A percentile compares a stretch with the other conserved stretches of the same genome.
phyloP scores from a whole-genome alignment of 2,329 filamentous ascomycete genomes.

The Fusarium sp. region DNA sequence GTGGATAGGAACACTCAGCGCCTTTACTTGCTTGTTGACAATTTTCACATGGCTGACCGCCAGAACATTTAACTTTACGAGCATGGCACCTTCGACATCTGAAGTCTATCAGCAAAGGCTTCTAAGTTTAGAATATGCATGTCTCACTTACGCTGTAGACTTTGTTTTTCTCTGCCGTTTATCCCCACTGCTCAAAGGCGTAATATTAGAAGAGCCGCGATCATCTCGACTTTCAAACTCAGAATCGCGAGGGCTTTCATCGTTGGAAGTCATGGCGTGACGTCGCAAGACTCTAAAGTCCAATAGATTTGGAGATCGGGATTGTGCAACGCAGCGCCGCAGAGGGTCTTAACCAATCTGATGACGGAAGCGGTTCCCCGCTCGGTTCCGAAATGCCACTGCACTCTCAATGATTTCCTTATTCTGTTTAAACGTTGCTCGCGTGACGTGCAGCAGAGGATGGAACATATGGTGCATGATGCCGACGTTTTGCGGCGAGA shows the following conservation, averaged over 20 bases:
- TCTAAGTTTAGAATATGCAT: background rate
- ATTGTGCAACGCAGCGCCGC: background rate
- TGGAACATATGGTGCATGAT: conserved; percentile 11
- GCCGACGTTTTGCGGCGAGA: conserved; percentile 28
- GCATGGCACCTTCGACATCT: conserved; percentile 52
- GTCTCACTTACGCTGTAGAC: conserved; percentile 44
- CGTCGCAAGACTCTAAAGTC: background rate
- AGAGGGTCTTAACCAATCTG: conserved; percentile 9
- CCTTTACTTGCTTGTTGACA: conserved; percentile 50
- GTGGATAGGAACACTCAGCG: conserved; percentile 51
- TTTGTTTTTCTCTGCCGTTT: conserved; percentile 44
- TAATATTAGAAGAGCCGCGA: conserved; percentile 22
- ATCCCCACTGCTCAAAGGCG: conserved; percentile 11
- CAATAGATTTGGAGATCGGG: background rate
- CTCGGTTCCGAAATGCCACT: conserved; percentile 13
- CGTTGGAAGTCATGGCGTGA: conserved; percentile 29
- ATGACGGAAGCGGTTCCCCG: conserved; percentile 22
- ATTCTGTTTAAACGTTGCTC: conserved; percentile 9
- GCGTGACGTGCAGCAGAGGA: conserved; percentile 20
- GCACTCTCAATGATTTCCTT: background rate
- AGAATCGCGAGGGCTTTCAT: conserved; percentile 30
- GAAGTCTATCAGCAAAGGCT: background rate
- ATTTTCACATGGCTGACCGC: conserved; percentile 51
- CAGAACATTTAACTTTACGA: conserved; percentile 53
- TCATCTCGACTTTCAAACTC: conserved; percentile 40